Evolutionary conservation across 345 rosid species (phyloP).

Genomic region (Acer campestre): DNA sequence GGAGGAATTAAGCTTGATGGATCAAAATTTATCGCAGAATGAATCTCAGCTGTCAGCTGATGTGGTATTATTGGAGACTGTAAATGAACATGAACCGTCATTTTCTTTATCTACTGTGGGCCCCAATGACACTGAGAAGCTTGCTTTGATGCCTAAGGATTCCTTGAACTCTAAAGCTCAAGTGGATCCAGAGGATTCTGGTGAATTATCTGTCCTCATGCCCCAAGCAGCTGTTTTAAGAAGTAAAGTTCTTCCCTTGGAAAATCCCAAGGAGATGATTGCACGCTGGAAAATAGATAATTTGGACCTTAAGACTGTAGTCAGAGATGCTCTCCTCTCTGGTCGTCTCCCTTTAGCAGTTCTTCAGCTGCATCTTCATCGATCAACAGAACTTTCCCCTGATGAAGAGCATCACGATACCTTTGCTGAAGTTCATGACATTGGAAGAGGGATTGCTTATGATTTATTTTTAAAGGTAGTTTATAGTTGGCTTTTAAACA

Average conservation of each 20-base stretch:
- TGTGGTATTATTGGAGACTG: slow-evolving; percentile 41
- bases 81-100: slow-evolving; percentile 36
- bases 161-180: slow-evolving; percentile 38
- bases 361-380: slow-evolving; percentile 95
- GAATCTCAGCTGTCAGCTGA: slow-evolving; percentile 61
- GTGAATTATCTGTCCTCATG: slow-evolving; percentile 55
- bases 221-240: slow-evolving; percentile 44
- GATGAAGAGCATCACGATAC: slow-evolving; percentile 69
- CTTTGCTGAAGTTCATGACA: slow-evolving; percentile 85
- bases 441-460: slow-evolving; percentile 93
- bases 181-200: slow-evolving; percentile 44
- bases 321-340: slow-evolving; percentile 87
- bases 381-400: slow-evolving; percentile 51
- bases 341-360: slow-evolving; percentile 98
- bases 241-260: slow-evolving; percentile 67
- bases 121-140: slow-evolving; percentile 39
- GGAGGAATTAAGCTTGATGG: slow-evolving; percentile 44
- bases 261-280: slow-evolving; percentile 97
- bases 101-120: slow-evolving; percentile 26
- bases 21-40: slow-evolving; percentile 40
- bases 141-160: slow-evolving; percentile 58
- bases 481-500: slow-evolving; percentile 27
- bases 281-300: slow-evolving; percentile 90
- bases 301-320: slow-evolving; percentile 84
- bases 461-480: slow-evolving; percentile 90